Conservation (phyloP, 495 filamentous ascomycete genomes). For the Aspergillus homomorphus region DNA sequence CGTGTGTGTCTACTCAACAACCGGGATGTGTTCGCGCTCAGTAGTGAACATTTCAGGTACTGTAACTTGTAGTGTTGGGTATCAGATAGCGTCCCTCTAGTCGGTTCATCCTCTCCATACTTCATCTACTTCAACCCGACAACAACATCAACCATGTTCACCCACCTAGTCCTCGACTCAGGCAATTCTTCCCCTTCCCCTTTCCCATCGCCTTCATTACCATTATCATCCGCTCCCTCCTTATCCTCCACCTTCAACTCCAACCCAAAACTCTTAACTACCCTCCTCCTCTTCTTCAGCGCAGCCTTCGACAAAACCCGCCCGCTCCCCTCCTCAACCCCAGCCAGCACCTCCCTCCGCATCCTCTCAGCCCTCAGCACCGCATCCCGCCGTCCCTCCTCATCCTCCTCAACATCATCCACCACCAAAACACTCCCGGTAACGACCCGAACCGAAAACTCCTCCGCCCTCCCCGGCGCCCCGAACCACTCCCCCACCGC, state of each 20-base stretch:
- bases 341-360: constrained; percentile 7
- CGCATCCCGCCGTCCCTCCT: constrained; percentile 13
- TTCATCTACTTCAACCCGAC: constrained; percentile 54
- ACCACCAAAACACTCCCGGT: constrained; percentile 67
- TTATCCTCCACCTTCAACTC: neutral
- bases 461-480: constrained; percentile 42
- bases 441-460: constrained; percentile 53
- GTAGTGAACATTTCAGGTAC: too few relatives aligned
- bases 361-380: constrained; percentile 26
- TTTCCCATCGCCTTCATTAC: neutral
- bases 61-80: too few relatives aligned
- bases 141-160: constrained; percentile 64
- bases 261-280: neutral
- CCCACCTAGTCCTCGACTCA: constrained; percentile 59
- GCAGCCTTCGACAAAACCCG: constrained; percentile 17
- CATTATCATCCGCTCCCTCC: neutral
- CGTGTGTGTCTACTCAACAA: too few relatives aligned
- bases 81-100: too few relatives aligned
- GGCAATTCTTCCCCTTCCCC: constrained; percentile 51
- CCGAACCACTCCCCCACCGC: constrained; percentile 62
- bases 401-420: constrained; percentile 58
- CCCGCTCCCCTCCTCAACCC: neutral
- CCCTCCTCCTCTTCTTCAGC: constrained; percentile 41
- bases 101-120: too few relatives aligned
- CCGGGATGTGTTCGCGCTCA: too few relatives aligned